Evolutionary conservation across 805 yeast species (phyloP).

Genomic region (Lachancea fermentati): DNA sequence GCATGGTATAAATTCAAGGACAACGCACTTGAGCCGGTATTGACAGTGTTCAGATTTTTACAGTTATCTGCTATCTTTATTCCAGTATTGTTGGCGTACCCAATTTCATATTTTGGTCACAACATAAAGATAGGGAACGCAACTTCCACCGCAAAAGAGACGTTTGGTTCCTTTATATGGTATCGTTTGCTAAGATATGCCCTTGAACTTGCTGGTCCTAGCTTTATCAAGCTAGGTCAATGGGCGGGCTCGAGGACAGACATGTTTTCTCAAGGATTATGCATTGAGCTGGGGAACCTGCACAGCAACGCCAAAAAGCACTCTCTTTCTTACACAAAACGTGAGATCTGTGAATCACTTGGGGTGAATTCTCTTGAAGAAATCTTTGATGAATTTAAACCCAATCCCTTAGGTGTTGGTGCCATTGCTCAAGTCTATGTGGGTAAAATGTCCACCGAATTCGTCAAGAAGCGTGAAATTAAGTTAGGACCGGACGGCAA

Average conservation of each 20-base stretch:
- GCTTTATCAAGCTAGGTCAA: slow-evolving; percentile 88
- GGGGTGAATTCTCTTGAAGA: slow-evolving; percentile 53
- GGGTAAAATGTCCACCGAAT: slow-evolving; percentile 53
- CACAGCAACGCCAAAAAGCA: slow-evolving; percentile 85
- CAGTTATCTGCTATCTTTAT: slow-evolving; percentile 61
- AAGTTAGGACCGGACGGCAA: slow-evolving; percentile 20
- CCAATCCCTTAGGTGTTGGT: slow-evolving; percentile 88
- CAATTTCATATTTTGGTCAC: slow-evolving; percentile 41
- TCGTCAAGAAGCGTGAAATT: slow-evolving; percentile 32
- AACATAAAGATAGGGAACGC: slow-evolving; percentile 14
- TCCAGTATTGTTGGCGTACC: slow-evolving; percentile 64
- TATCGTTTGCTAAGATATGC: slow-evolving; percentile 55
- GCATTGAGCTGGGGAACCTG: slow-evolving; percentile 66
- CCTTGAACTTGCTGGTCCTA: slow-evolving; percentile 86
- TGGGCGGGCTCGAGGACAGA: slow-evolving; percentile 99
- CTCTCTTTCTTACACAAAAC: slow-evolving; percentile 52
- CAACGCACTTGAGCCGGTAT: slow-evolving; percentile 60
- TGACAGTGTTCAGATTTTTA: slow-evolving; percentile 61
- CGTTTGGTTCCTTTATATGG: slow-evolving; percentile 69
- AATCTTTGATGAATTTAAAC: slow-evolving; percentile 72
- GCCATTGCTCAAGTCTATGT: slow-evolving; percentile 95
- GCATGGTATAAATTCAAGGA: slow-evolving; percentile 45
- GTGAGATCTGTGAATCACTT: slow-evolving; percentile 55
- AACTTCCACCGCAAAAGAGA: slow-evolving; percentile 31
- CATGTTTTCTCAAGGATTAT: slow-evolving; percentile 73